These are phyloP conservation scores for Pseudonitzschia delicatissima DNA, from an alignment of 108 stramenopile species.

Conservation along the genomic window DNA sequence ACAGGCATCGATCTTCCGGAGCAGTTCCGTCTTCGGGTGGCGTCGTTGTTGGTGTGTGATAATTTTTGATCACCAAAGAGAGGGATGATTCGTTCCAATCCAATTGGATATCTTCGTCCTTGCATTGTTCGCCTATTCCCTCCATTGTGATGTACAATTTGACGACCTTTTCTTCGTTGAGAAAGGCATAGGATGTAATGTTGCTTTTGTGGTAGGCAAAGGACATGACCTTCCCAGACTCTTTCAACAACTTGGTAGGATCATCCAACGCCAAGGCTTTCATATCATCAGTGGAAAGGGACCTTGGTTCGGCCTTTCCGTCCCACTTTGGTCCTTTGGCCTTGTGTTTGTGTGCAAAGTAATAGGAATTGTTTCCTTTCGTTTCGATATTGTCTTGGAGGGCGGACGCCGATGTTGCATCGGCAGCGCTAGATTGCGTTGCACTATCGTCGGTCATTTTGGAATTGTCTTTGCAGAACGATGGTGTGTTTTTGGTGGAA, in stretches of 20 bases:
- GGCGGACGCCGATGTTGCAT: constrained; percentile 35
- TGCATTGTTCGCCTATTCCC: constrained; percentile 56
- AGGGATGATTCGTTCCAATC: constrained; percentile 58
- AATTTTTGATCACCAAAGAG: constrained; percentile 58
- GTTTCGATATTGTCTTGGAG: constrained; percentile 68
- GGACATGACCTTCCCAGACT: constrained; percentile 18
- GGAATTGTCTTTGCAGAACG: too few relatives aligned
- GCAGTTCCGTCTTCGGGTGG: background rate
- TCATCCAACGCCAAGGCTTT: constrained; percentile 19
- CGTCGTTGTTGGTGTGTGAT: constrained; percentile 15
- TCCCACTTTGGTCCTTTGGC: constrained; percentile 73
- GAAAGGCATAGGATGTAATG: constrained; percentile 84
- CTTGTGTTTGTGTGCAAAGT: constrained; percentile 77
- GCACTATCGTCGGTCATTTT: background rate
- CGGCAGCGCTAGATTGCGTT: background rate
- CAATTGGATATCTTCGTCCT: constrained; percentile 47
- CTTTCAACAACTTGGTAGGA: constrained; percentile 1
- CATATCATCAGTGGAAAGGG: constrained; percentile 32
- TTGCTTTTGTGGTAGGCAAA: constrained; percentile 68
- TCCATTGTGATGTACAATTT: constrained; percentile 72
- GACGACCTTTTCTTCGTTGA: constrained; percentile 63
- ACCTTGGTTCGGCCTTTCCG: constrained; percentile 73
- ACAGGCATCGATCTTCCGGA: constrained; percentile 35
- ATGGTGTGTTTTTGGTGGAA: too few relatives aligned
- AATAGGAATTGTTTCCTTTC: constrained; percentile 83